Conservation (phyloP, 768 basidiomycete species). For the Russula earlei region DNA sequence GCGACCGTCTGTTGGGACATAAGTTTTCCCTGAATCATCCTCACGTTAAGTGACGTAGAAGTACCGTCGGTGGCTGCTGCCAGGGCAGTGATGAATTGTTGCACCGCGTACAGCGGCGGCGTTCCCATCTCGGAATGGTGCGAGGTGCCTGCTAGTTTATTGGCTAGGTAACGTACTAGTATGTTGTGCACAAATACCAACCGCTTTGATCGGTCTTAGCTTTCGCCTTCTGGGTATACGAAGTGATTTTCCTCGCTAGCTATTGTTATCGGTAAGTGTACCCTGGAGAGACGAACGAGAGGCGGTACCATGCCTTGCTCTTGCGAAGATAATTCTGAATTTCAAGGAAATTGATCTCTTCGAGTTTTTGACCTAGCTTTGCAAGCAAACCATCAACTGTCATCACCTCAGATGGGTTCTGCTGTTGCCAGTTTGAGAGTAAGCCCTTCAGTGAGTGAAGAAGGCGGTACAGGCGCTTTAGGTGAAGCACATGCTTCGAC, state of each 20-base stretch:
- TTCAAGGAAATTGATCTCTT: conserved; percentile 76
- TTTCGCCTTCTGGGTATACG: conserved; percentile 44
- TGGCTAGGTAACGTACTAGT: not conserved
- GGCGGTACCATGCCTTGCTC: conserved; percentile 58
- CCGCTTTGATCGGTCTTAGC: conserved; percentile 25
- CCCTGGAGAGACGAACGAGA: not conserved
- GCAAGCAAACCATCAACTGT: conserved; percentile 57
- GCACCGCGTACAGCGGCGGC: conserved; percentile 72
- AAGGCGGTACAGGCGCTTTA: conserved; percentile 70
- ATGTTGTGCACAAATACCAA: not conserved
- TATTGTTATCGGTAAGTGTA: conserved; percentile 21
- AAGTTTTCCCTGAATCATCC: not conserved
- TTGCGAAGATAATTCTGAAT: conserved; percentile 70
- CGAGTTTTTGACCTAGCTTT: conserved; percentile 54
- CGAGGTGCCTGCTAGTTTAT: not conserved
- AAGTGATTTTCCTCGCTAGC: conserved; percentile 75
- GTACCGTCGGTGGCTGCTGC: conserved; percentile 67
- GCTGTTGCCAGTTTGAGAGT: conserved; percentile 44
- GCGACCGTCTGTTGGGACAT: conserved; percentile 53
- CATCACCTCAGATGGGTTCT: conserved; percentile 47
- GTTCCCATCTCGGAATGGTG: conserved; percentile 22
- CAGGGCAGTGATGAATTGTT: conserved; percentile 71
- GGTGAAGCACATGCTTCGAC: conserved; percentile 60
- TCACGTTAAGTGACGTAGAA: not conserved
- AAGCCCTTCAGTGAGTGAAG: conserved; percentile 60